phyloP scores from a whole-genome alignment of 1,139 yeast species.

The Kurtzmaniella quercitrusa region DNA sequence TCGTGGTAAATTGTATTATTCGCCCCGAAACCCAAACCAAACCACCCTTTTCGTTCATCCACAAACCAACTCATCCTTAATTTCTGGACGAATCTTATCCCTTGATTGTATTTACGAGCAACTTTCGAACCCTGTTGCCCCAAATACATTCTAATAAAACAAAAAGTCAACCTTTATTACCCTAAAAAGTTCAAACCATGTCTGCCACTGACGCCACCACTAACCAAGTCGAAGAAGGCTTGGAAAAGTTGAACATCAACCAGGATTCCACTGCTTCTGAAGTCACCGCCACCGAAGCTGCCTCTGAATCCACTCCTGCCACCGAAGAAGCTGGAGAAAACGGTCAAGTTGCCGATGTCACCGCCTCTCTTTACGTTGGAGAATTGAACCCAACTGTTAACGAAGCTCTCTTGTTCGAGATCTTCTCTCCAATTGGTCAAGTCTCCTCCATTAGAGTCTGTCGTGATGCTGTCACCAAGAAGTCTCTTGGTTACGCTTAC shows the following conservation, averaged over 20 bases:
- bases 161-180: no score
- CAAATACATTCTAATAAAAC: no score
- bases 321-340: constrained; percentile 26
- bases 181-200: constrained; percentile 25
- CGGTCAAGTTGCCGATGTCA: constrained; percentile 43
- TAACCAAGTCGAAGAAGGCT: constrained; percentile 49
- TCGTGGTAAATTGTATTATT: background rate
- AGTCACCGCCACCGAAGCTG: constrained; percentile 30
- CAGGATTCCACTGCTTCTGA: constrained; percentile 25
- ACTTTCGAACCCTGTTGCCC: background rate
- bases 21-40: background rate
- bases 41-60: background rate
- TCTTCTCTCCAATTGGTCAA: constrained; percentile 92
- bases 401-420: constrained; percentile 92
- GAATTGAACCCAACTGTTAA: constrained; percentile 91
- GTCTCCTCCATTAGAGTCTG: constrained; percentile 97
- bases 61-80: background rate
- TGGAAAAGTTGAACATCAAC: constrained; percentile 47
- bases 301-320: constrained; percentile 19
- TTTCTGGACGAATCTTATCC: background rate
- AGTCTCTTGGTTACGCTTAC: constrained; percentile 97
- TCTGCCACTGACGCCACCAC: constrained; percentile 25
- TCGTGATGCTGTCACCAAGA: constrained; percentile 97
- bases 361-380: constrained; percentile 95
- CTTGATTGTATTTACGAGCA: background rate